Percentiles rank a stretch among this genome's conserved stretches.
Evolutionary conservation across 2,329 filamentous ascomycete genomes (phyloP).

Genomic region (Hyphodiscus sp.): DNA sequence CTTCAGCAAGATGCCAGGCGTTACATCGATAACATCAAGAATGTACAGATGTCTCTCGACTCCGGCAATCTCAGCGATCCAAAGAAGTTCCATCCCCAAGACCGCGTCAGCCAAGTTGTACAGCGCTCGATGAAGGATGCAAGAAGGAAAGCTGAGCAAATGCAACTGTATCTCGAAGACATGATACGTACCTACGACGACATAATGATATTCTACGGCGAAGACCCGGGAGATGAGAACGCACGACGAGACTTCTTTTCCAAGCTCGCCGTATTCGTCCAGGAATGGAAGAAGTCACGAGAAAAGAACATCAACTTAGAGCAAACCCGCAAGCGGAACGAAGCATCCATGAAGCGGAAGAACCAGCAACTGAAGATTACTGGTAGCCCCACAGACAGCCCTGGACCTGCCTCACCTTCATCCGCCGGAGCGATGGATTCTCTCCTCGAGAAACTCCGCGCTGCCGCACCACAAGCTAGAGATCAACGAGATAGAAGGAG

Average conservation of each 20-base stretch:
- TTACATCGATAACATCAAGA: constrained; percentile 93
- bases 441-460: constrained; percentile 87
- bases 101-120: constrained; percentile 86
- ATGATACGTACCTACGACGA: constrained; percentile 89
- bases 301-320: constrained; percentile 86
- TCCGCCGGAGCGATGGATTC: constrained; percentile 93
- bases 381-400: constrained; percentile 33
- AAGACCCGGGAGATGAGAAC: constrained; percentile 86
- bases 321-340: constrained; percentile 76
- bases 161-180: constrained; percentile 88
- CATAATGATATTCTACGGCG: constrained; percentile 94
- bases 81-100: constrained; percentile 96
- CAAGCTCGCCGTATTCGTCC: constrained; percentile 84
- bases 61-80: constrained; percentile 91
- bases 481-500: constrained; percentile 86
- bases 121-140: constrained; percentile 96
- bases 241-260: constrained; percentile 92
- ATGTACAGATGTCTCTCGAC: constrained; percentile 87
- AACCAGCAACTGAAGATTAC: constrained; percentile 53
- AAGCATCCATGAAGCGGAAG: constrained; percentile 89
- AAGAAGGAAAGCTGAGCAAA: constrained; percentile 88
- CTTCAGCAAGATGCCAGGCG: constrained; percentile 78
- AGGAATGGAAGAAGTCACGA: constrained; percentile 91
- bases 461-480: constrained; percentile 81
- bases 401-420: constrained; percentile 55